phyloP scores from a whole-genome alignment of 371 early-diverging fungal genomes.

The Mucor mucedo region DNA sequence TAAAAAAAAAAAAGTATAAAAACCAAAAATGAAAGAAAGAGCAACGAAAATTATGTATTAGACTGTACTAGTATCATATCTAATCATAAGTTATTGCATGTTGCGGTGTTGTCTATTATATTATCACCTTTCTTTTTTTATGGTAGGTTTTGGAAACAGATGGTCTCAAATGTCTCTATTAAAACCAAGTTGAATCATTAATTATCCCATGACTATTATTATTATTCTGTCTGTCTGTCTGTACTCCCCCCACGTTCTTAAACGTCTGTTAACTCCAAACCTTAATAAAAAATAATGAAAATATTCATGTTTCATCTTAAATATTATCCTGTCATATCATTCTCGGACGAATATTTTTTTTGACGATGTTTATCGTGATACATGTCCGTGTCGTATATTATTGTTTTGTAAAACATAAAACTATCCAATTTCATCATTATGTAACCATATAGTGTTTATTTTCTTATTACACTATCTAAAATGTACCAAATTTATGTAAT shows the following conservation, averaged over 20 bases:
- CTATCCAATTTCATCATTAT: not conserved
- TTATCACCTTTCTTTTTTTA: conserved; percentile 1
- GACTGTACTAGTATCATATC: conserved; percentile 5
- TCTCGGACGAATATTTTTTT: conserved; percentile 9
- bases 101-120: not conserved
- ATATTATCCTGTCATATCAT: conserved; percentile 22
- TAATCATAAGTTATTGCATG: conserved; percentile 7
- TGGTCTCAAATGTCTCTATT: conserved; percentile 34
- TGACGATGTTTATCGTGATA: conserved; percentile 19
- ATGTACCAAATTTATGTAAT: not conserved
- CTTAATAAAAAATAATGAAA: conserved; percentile 2
- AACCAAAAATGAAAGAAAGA: not conserved
- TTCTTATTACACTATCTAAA: not conserved
- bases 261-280: conserved; percentile 12
- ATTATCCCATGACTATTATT: conserved; percentile 16
- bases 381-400: conserved; percentile 6
- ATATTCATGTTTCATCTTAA: conserved; percentile 26
- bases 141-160: conserved; percentile 18
- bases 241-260: conserved; percentile 3
- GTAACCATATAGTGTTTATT: conserved; percentile 6
- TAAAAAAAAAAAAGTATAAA: not conserved
- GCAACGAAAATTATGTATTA: not conserved
- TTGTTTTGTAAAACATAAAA: conserved; percentile 2
- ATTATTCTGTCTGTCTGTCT: conserved; percentile 4
- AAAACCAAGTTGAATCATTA: not conserved